phyloP scores from a whole-genome alignment of 2,329 filamentous ascomycete species.

The Xylariaceae sp. region DNA sequence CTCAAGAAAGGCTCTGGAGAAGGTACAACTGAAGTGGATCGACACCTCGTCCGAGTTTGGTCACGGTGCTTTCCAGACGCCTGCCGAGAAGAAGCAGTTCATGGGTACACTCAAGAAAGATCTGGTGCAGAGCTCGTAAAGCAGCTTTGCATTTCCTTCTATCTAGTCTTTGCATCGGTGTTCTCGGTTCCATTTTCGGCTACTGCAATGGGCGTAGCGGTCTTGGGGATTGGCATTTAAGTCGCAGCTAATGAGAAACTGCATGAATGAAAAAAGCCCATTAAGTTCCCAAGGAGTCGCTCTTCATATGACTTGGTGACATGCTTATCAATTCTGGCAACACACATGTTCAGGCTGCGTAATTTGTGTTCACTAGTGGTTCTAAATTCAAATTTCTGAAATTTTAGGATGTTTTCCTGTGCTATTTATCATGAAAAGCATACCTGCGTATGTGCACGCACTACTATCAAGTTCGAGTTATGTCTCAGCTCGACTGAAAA shows the following conservation, averaged over 20 bases:
- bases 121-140: slow-evolving; percentile 56
- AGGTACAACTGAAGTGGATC: slow-evolving; percentile 99
- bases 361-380: neutral
- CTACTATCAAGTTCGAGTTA: too few relatives aligned
- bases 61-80: slow-evolving; percentile 99
- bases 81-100: slow-evolving; percentile 97
- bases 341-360: neutral
- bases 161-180: slow-evolving; percentile 60
- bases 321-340: neutral
- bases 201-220: slow-evolving; percentile 41
- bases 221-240: slow-evolving; percentile 42
- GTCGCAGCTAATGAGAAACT: slow-evolving; percentile 44
- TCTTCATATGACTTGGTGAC: neutral
- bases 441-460: too few relatives aligned
- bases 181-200: slow-evolving; percentile 55
- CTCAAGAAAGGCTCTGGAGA: slow-evolving; percentile 93
- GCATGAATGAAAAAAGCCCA: slow-evolving; percentile 41
- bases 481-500: too few relatives aligned
- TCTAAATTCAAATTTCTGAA: neutral
- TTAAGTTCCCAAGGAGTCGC: slow-evolving; percentile 17
- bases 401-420: too few relatives aligned
- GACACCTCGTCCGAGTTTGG: slow-evolving; percentile 99
- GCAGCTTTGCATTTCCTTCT: slow-evolving; percentile 48
- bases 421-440: too few relatives aligned
- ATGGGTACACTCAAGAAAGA: slow-evolving; percentile 99